Conservation (phyloP, 306 rosid genomes). For the Prunus mira region DNA sequence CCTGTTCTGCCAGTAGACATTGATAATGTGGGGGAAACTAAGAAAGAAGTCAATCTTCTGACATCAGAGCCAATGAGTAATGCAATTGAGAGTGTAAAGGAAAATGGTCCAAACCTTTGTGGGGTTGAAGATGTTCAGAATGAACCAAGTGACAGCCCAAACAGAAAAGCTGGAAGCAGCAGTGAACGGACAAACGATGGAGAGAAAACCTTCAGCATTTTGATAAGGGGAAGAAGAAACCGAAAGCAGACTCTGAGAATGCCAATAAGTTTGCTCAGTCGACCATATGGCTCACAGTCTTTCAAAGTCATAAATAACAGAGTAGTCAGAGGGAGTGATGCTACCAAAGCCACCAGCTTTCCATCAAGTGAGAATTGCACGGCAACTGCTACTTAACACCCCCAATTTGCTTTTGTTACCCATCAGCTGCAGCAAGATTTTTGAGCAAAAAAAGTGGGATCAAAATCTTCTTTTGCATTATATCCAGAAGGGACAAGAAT, state of each 20-base stretch:
- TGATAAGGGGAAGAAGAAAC: constrained; percentile 89
- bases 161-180: constrained; percentile 30
- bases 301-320: constrained; percentile 82
- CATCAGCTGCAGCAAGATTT: constrained; percentile 30
- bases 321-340: constrained; percentile 79
- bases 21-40: constrained; percentile 48
- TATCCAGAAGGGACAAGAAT: constrained; percentile 23
- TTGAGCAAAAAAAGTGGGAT: constrained; percentile 23
- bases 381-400: constrained; percentile 60
- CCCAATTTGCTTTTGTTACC: constrained; percentile 23
- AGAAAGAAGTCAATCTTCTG: constrained; percentile 37
- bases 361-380: constrained; percentile 64
- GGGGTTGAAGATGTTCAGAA: constrained; percentile 40
- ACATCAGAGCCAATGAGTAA: constrained; percentile 31
- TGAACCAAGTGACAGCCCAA: constrained; percentile 30
- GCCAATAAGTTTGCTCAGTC: constrained; percentile 90
- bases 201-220: constrained; percentile 90
- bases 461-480: constrained; percentile 15
- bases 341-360: constrained; percentile 54
- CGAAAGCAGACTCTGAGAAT: constrained; percentile 88
- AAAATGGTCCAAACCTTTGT: constrained; percentile 46
- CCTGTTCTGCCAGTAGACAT: constrained; percentile 46
- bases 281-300: constrained; percentile 91
- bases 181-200: constrained; percentile 53
- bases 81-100: constrained; percentile 48